A percentile compares a stretch with the other conserved stretches of the same genome.
Conservation (phyloP, 345 rosid genomes). For the Arabidopsis thaliana region TAIR10.1 NC_003075.7:12459501-12460000, state of each 20-base stretch:
- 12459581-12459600: background rate
- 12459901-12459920: conserved; percentile 71
- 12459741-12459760: conserved; percentile 55
- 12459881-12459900: conserved; percentile 56
- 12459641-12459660: conserved; percentile 60
- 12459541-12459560: background rate
- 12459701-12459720: conserved; percentile 71
- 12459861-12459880: conserved; percentile 55
- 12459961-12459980: conserved; percentile 65
- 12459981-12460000: conserved; percentile 65
- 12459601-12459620: conserved; percentile 66
- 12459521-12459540: background rate
- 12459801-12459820: conserved; percentile 57
- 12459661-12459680: conserved; percentile 74
- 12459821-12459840: conserved; percentile 48
- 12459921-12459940: conserved; percentile 56
- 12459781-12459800: conserved; percentile 52
- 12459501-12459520: background rate
- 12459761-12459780: conserved; percentile 76
- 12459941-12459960: conserved; percentile 62
- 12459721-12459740: conserved; percentile 55
- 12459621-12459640: conserved; percentile 82
- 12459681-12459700: conserved; percentile 60
- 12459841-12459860: conserved; percentile 49
- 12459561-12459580: background rate